These are phyloP conservation scores for Acanthamoeba royreba DNA, from an alignment of 208 protist species.

Conservation along the genomic window DNA sequence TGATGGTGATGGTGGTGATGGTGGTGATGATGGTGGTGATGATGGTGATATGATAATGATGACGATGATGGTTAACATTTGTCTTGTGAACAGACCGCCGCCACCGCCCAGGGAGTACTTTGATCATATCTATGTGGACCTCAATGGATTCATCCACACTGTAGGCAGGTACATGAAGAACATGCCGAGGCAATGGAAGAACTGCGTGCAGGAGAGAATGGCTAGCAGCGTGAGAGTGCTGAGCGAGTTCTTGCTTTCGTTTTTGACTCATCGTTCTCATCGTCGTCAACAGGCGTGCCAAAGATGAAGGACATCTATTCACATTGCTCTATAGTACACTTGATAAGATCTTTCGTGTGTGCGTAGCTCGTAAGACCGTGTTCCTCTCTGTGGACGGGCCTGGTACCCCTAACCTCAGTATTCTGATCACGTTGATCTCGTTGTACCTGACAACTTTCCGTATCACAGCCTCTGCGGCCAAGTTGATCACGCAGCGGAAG, in stretches of 20 bases:
- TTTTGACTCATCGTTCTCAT: background rate
- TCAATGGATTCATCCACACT: background rate
- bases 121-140: constrained; percentile 21
- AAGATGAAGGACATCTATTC: background rate
- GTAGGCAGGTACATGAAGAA: background rate
- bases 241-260: background rate
- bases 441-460: background rate
- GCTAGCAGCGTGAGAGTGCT: no score
- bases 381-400: background rate
- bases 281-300: background rate
- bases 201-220: no score
- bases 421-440: background rate
- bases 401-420: background rate
- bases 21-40: no score
- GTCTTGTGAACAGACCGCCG: background rate
- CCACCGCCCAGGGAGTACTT: background rate
- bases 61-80: no score
- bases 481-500: background rate
- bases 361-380: background rate
- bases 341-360: background rate
- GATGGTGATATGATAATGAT: no score
- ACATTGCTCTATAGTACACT: background rate
- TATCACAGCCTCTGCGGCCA: background rate
- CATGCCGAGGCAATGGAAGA: background rate
- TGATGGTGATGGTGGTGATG: no score